Evolutionary conservation across 1,284 basidiomycete genomes (phyloP), one percentile per base, ranked within the genome.

Genomic region (Tremellales sp.): DNA sequence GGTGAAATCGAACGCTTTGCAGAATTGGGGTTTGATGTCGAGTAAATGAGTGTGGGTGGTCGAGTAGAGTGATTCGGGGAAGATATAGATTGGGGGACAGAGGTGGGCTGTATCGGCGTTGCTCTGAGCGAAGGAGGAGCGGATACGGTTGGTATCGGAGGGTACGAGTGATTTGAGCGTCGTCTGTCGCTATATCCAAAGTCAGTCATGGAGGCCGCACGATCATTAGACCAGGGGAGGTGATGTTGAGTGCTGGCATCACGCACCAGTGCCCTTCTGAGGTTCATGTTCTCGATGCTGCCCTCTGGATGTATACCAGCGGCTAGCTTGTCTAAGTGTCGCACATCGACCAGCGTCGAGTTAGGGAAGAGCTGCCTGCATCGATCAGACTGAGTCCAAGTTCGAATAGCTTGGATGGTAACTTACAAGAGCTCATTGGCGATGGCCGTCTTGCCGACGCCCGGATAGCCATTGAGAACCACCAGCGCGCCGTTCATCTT

Each of bases 401-500:
- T n/a, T n/a, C n/a, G n/a, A n/a, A n/a, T n/a, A n/a, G n/a, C n/a
- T n/a, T n/a, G n/a, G n/a, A n/a, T n/a, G n/a, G 25, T 4, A 11
- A 61, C 64, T 54, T 37, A 68, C 66, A 51, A 48, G 2, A 68
- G 53, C 50, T 63, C 61, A 29, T 51, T 43, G 2, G 64, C 64
- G 11, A 61, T 57, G 5, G 60, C 51, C 10, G 53, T 50, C 49
- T 68, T 68, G 40, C 66, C 66, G 10, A 66, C 60, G 2, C 56
- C 64, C 17, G 66, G 66, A 50, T 62, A 67, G 3, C 66, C 66
- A 43, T 66, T 65, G 51, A 68, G 56, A 26, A 68, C 52, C 24
- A 68, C 53, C 19, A 52, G 35, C 25, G 52, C 56, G 43, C 52
- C 53, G 1, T 53, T 17, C 48, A 51, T 51, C 15, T 36, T 17